Evolutionary conservation across 306 rosid genomes (phyloP), one percentile per base, ranked within the genome.

Genomic region (Rosa lucieae): DNA sequence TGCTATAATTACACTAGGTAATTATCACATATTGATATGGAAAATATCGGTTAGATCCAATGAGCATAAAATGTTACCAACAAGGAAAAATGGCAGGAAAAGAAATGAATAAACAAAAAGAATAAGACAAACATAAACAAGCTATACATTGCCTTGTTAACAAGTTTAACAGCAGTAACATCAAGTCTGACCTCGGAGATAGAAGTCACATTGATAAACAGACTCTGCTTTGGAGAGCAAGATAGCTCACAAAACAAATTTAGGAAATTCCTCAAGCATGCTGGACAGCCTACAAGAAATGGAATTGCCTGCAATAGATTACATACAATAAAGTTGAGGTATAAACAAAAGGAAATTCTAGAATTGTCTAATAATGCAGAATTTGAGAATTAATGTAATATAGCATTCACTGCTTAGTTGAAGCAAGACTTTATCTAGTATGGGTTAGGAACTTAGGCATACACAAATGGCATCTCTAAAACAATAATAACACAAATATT

Each of bases 281-380:
- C 95, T 49, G 99, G 99, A 85, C 99, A 94, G 87, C 99, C 97
- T 62, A 94, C 99, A 63, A 94, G 89, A 84, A 94, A 89, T 3
- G 99, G 99, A 70, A 94, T 89, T 4, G 97, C 99, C 98, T 93
- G 92, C 87, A 87, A 81, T 70, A 78, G 76, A 83, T 51, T 43
- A 68, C 42, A 72, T 67, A n/a, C 58, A 73, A 3, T 63, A 39
- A 72, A 66, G 58, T 66, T 52, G 21, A 68, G 61, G 18, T 73
- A 51, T 49, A 23, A 23, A 15, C 13, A 79, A 17, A 14, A 40
- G 42, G 14, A 47, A 74, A 5, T 53, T 63, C n/a, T 21, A 21
- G 17, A 15, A 56, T 29, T 21, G n/a, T 10, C 35, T 35, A 35
- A 43, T 10, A 14, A 71, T 13, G 23, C 6, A 23, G 15, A 73